Evolutionary conservation across 2,329 filamentous ascomycete genomes (phyloP).

Genomic region (Ambrosiella cleistominuta): DNA sequence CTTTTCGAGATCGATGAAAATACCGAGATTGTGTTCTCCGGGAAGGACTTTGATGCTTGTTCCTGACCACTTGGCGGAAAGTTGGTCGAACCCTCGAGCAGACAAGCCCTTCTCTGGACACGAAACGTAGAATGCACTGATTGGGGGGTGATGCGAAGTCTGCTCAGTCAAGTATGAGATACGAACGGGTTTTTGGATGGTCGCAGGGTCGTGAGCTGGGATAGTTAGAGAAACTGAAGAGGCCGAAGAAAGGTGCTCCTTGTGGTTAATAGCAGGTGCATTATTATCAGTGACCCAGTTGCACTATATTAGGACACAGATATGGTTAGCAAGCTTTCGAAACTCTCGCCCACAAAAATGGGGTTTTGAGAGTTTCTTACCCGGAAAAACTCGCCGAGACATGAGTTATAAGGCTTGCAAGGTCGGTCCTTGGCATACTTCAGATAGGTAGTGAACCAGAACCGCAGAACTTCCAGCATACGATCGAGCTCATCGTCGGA

Average conservation of each 20-base stretch:
- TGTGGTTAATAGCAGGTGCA: constrained; percentile 45
- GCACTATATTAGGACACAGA: constrained; percentile 37
- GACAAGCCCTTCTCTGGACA: constrained; percentile 81
- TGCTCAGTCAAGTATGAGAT: constrained; percentile 94
- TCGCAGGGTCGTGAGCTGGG: constrained; percentile 27
- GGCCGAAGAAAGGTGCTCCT: constrained; percentile 26
- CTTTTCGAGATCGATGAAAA: constrained; percentile 74
- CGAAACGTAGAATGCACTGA: constrained; percentile 86
- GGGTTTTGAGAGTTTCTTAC: constrained; percentile 29
- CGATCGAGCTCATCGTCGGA: constrained; percentile 82
- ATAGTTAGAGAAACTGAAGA: constrained; percentile 35
- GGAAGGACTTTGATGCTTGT: constrained; percentile 83
- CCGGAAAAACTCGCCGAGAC: constrained; percentile 90
- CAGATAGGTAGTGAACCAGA: constrained; percentile 98
- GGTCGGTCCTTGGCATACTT: constrained; percentile 98
- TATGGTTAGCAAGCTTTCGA: background rate
- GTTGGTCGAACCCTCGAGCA: constrained; percentile 84
- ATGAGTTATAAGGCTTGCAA: constrained; percentile 98
- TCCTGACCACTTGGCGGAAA: constrained; percentile 94
- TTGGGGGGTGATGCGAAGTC: constrained; percentile 91
- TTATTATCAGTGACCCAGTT: constrained; percentile 87
- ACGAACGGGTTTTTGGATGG: constrained; percentile 39
- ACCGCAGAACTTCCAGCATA: constrained; percentile 85
- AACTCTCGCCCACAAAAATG: background rate
- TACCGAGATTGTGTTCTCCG: constrained; percentile 85